Evolutionary conservation across 139 green algal species (phyloP), one percentile per base, ranked within the genome.

Genomic region (Spirogloea muscicola): DNA sequence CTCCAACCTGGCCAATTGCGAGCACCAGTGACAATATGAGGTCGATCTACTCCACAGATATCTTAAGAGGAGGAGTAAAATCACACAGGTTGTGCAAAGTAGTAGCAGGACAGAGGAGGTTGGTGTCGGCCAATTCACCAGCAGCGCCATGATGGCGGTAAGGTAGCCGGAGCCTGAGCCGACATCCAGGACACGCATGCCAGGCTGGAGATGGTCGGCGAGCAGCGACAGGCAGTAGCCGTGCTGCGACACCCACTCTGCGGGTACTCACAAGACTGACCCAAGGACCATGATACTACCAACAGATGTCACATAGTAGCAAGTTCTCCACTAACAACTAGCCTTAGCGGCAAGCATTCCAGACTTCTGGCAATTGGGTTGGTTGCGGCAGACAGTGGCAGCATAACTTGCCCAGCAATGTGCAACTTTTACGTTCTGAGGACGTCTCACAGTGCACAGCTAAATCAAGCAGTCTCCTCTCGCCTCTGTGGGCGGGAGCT

Each of bases 151-250:
- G 37, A 77, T 73, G 18, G 88, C 90, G 10, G 85, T 87, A 52
- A 98, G 84, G 79, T 96, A 88, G 4, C 86, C 86, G 38, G 69
- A 84, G 74, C 91, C 92, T 61, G 80, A 90, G 0, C 93, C 93
- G 1, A 97, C 89, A 60, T 97, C 93, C 52, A 97, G 84, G 16
- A 91, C 89, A 1, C 81, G 59, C 1, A 84, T 85, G 9, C 91
- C 90, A 0, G 88, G 87, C 25, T 44, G 51, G 21, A 92, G 76
- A 31, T 92, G 75, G 0, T 82, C 48, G 1, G 80, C 43, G 58
- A 97, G 87, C 31, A 95, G 61, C 58, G 96, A 86, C 62, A 98
- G 82, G 27, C 85, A 91, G n/a, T 88, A 86, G 52, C 90, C 93
- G 75, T 98, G 94, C 67, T 76, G 67, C 27, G 21, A 27, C 55